Evolutionary conservation across 2,329 filamentous ascomycete species (phyloP).

Genomic region (Rhynchosporium graminicola): DNA sequence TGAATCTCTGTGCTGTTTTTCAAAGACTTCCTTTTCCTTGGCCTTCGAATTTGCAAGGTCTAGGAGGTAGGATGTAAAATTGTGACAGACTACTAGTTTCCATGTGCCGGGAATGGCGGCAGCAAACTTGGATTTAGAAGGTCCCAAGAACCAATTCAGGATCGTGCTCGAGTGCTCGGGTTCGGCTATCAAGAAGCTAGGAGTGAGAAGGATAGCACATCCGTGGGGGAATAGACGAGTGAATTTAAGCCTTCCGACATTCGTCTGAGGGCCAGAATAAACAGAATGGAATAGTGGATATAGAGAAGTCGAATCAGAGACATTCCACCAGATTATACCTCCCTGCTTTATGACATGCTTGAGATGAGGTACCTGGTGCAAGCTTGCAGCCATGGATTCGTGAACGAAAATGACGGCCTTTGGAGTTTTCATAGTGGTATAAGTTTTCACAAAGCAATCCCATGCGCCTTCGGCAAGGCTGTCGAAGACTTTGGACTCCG

Average conservation of each 20-base stretch:
- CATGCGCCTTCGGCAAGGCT: slow-evolving; percentile 49
- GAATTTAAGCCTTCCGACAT: slow-evolving; percentile 42
- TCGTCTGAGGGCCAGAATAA: slow-evolving; percentile 18
- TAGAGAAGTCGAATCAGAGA: slow-evolving; percentile 30
- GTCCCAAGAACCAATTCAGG: slow-evolving; percentile 45
- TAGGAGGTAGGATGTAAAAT: slow-evolving; percentile 35
- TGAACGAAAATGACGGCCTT: slow-evolving; percentile 36
- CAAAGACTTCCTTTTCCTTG: slow-evolving; percentile 32
- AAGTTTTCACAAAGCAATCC: slow-evolving; percentile 46
- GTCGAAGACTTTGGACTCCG: slow-evolving; percentile 47
- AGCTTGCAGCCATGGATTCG: slow-evolving; percentile 27
- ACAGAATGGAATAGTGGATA: slow-evolving; percentile 39
- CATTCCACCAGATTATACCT: slow-evolving; percentile 31
- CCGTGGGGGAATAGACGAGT: slow-evolving; percentile 49
- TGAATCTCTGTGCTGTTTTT: slow-evolving; percentile 27
- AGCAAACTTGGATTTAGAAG: slow-evolving; percentile 20
- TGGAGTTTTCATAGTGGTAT: not conserved
- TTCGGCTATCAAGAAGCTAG: slow-evolving; percentile 52
- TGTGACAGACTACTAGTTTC: slow-evolving; percentile 31
- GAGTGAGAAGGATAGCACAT: slow-evolving; percentile 50
- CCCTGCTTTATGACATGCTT: slow-evolving; percentile 11
- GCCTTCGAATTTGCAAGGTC: slow-evolving; percentile 38
- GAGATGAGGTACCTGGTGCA: slow-evolving; percentile 31
- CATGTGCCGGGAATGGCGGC: slow-evolving; percentile 23
- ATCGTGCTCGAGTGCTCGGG: slow-evolving; percentile 44